Evolutionary conservation across 2,329 filamentous ascomycete species (phyloP), one percentile per base, ranked within the genome.

Genomic region (Emmonsia crescens): DNA sequence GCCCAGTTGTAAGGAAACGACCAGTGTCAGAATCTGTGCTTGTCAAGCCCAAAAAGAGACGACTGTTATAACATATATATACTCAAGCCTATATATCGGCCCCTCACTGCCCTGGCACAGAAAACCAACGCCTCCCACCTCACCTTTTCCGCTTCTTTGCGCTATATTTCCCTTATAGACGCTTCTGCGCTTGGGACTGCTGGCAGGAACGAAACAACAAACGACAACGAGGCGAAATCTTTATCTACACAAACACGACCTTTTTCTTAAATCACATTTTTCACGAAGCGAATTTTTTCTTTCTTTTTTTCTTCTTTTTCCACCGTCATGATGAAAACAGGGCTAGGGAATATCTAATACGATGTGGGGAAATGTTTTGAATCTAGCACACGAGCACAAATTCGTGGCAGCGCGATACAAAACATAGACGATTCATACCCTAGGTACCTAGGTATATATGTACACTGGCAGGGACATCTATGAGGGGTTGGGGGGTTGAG

Each of bases 21-120:
- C 68, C 71, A 5, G 63, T 68, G 24, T 70, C 71, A 5, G 73
- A 67, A 61, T 44, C 21, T 4, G 63, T 71, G 2, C 72, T 74
- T 59, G 70, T 74, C 40, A 70, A 67, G 46, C 70, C 71, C 1
- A 74, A 72, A 62, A 70, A 68, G 40, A 69, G 64, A 49, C 70
- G 65, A 27, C 49, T 68, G 16, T 63, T 62, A 31, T 60, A 60
- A 31, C 31, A 31, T 36, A 29, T 48, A 31, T 27, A 24, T 3
- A 16, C 16, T 46, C 14, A 36, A 3, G 9, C n/a, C 52, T 38
- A n/a, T 48, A 44, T 29, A 48, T 21, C 29, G 1, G 2, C 38
- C 21, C 9, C 10, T 29, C 33, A 21, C 12, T 14, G 21, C 38
- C 56, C 40, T 33, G n/a, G 6, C 5, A 2, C 5, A 2, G 2